Evolutionary conservation across 345 rosid species (phyloP), one percentile per base, ranked within the genome.

Genomic region (Arabis hirsuta): DNA sequence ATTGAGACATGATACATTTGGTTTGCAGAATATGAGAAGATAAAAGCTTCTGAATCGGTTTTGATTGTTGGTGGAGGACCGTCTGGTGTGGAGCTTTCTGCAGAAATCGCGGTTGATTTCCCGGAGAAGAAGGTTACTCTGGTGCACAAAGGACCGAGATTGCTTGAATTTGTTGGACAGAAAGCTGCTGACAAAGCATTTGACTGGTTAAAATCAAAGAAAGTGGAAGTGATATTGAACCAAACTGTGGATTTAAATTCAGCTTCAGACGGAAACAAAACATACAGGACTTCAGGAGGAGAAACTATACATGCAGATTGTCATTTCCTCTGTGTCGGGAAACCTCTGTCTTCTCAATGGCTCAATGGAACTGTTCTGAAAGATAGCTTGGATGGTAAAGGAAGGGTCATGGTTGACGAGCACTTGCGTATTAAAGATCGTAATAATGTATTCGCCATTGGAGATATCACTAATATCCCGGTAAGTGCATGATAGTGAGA

Each of bases 41-140:
- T 93, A 13, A 80, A 77, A 70, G 69, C 97, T 48, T 88, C 97
- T 24, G 55, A 14, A 42, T 93, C 96, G 16, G 79, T 93, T 79
- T 73, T 93, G 76, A 86, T 91, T 16, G 79, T 93, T 51, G 98
- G 98, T 75, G 98, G 97, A 50, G 98, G 98, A 67, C 98, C 97
- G 0, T 77, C 91, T 31, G 98, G 97, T 43, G 97, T 93, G 26
- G 97, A 93, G 82, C 90, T 93, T 67, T 97, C 96, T 10, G 98
- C 87, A 9, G 98, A 93, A 68, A 85, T 93, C 47, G 86, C 95
- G 0, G 86, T 81, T 32, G 98, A 93, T 47, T 91, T 84, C 53
- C 97, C 97, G 0, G 84, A 79, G 46, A 93, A 90, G 84, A 80
- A 86, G 72, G 84, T 91, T 27, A 87, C 96, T 14, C 55, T 93